Conservation (phyloP, 306 rosid species). For the Fragaria ananassa region DNA sequence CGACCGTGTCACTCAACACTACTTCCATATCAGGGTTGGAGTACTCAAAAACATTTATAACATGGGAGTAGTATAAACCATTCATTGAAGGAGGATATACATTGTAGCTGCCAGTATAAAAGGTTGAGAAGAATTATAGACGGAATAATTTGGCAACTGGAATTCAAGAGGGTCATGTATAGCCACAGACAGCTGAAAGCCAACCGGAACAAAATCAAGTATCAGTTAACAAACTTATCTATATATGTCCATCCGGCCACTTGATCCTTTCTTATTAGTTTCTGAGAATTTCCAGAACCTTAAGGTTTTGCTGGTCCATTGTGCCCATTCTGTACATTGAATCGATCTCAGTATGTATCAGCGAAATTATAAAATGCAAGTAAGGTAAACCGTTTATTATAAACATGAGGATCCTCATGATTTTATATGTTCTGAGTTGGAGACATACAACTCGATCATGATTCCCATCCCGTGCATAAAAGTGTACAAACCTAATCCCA, state of each 20-base stretch:
- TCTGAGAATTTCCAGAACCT: neutral
- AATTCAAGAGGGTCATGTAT: neutral
- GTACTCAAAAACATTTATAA: neutral
- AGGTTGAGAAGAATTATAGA: neutral
- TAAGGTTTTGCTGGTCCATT: neutral
- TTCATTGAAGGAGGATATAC: neutral
- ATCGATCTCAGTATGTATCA: neutral
- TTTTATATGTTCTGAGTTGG: neutral
- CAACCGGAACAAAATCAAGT: neutral
- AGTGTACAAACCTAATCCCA: neutral
- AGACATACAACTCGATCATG: neutral
- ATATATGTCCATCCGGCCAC: neutral
- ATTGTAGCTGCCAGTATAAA: neutral
- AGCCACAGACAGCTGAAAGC: neutral
- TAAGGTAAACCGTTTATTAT: neutral
- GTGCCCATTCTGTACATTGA: neutral
- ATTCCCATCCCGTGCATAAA: slow-evolving; percentile 1
- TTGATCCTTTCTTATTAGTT: neutral
- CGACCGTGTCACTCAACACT: neutral
- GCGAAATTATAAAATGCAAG: neutral
- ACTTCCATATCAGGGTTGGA: neutral
- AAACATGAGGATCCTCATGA: neutral
- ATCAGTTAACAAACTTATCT: neutral
- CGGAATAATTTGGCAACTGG: neutral
- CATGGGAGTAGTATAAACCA: neutral